Evolutionary conservation across 2,329 filamentous ascomycete species (phyloP).

Genomic region (Epichloe uncinata): DNA sequence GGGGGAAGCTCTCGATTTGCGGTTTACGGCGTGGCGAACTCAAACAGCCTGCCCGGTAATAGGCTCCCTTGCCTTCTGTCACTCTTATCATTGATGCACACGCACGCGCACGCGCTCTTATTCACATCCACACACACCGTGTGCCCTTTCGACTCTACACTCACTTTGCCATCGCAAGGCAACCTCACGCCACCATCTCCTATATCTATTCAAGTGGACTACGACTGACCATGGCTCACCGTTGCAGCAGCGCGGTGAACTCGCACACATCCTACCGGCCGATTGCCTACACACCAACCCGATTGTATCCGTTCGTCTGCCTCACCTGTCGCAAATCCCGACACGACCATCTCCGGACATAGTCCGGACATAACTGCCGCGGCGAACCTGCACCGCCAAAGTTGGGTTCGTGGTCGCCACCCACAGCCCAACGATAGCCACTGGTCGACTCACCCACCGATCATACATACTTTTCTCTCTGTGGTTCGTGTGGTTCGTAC

Average conservation of each 20-base stretch:
- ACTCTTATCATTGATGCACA: conserved; percentile 1
- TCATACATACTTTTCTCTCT: not conserved
- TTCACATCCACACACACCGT: not conserved
- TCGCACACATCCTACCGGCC: not conserved
- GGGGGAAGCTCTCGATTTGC: not conserved
- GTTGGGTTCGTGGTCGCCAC: conserved; percentile 1
- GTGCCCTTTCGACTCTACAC: not conserved
- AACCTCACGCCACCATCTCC: not conserved
- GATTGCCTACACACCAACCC: conserved; percentile 2
- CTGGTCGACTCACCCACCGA: not conserved
- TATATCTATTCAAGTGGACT: not conserved
- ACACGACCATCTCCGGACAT: conserved; percentile 3
- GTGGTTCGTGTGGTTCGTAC: not conserved
- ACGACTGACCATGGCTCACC: conserved; percentile 10
- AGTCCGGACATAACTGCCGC: not conserved
- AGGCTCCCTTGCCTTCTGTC: conserved; percentile 5
- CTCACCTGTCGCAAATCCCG: conserved; percentile 1
- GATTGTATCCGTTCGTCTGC: not conserved
- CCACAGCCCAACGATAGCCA: not conserved
- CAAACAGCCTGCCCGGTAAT: conserved; percentile 6
- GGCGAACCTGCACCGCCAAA: not conserved
- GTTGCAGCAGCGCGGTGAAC: not conserved
- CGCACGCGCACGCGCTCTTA: not conserved
- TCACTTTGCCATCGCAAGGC: not conserved
- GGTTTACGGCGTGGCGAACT: conserved; percentile 5